Percentiles rank a stretch among this genome's conserved stretches.
These are phyloP conservation scores for Tilletiopsis washingtonensis DNA, from an alignment of 1,284 basidiomycete genomes.

Conservation along the genomic window DNA sequence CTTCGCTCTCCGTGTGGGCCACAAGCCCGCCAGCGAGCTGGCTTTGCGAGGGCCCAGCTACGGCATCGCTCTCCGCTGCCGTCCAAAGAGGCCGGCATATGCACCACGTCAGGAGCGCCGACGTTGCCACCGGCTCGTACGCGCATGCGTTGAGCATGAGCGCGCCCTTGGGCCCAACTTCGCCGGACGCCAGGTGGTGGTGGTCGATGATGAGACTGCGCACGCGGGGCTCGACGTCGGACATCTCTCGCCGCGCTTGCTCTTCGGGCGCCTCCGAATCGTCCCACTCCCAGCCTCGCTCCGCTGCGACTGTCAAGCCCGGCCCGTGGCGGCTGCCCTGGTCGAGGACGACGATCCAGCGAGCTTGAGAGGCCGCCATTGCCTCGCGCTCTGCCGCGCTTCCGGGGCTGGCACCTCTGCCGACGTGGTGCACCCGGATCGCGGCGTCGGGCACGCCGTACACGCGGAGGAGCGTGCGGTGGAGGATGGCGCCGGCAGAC, in stretches of 20 bases:
- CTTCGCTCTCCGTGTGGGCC: background rate
- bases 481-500: conserved; percentile 23
- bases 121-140: conserved; percentile 21
- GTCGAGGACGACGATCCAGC: conserved; percentile 29
- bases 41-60: too few relatives aligned
- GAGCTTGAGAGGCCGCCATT: conserved; percentile 14
- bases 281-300: conserved; percentile 29
- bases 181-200: conserved; percentile 20
- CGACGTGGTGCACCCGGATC: conserved; percentile 26
- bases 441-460: conserved; percentile 8
- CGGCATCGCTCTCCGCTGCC: background rate
- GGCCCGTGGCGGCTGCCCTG: conserved; percentile 32
- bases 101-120: conserved; percentile 24
- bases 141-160: conserved; percentile 30
- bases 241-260: too few relatives aligned
- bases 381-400: conserved; percentile 11
- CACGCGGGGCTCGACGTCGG: conserved; percentile 7
- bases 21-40: background rate
- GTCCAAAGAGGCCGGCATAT: conserved; percentile 25
- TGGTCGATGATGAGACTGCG: conserved; percentile 29
- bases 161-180: conserved; percentile 23
- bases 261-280: background rate
- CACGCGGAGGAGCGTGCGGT: conserved; percentile 21
- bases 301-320: conserved; percentile 16
- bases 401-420: conserved; percentile 18